Evolutionary conservation across 1,284 basidiomycete genomes (phyloP), one percentile per base, ranked within the genome.

Genomic region (Melanopsichium pennsylvanicum): DNA sequence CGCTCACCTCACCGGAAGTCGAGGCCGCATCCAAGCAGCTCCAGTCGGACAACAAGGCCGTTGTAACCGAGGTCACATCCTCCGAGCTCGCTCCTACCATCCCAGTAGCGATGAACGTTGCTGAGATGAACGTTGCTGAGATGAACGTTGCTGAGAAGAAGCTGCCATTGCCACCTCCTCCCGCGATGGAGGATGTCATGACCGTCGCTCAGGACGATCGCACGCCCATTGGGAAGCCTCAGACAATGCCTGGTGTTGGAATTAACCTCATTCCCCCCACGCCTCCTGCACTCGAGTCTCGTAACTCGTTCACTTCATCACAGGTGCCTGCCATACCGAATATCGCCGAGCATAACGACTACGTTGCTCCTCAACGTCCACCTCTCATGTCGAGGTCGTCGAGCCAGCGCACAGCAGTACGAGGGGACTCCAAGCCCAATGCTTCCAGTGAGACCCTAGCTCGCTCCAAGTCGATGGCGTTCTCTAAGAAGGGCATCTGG

Each of bases 231-330:
- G 69, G 52, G 36, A 63, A 68, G 32, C 64, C 64, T 3, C 25
- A 36, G 26, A 21, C 34, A n/a, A 38, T 51, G n/a, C 31, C 50
- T 3, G 36, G 37, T 15, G 58, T 75, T 12, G 75, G 73, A 33
- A 59, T 78, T 46, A 76, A 76, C 25, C 59, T 78, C 36, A 76
- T 78, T 26, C 75, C 75, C 9, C 75, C 75, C 12, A 78, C 75
- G 4, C 74, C 75, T 5, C 75, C 75, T 21, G 74, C 74, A 12
- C 26, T 69, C 32, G 74, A 72, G 35, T 39, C 51, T 15, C 43
- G 57, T 25, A 45, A 39, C 16, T 72, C 70, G 19, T 72, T 40
- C 45, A 61, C 59, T 5, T 47, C 49, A 4, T 60, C 60, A 10
- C 61, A 52, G 15, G 61, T 47, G 11, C 67, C 67, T 4, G 56